phyloP scores from a whole-genome alignment of 306 rosid genomes.

The barrel medic (Medicago truncatula) region MtrunA17r5.0-ANR NC_053049.1:2825001-2825500 shows the following conservation, averaged over 20 bases:
- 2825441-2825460: too few relatives aligned
- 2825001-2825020: background rate
- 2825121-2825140: background rate
- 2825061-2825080: background rate
- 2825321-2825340: background rate
- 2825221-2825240: too few relatives aligned
- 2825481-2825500: too few relatives aligned
- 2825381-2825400: slow-evolving; percentile 61
- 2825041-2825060: background rate
- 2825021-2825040: background rate
- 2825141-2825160: background rate
- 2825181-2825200: too few relatives aligned
- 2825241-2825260: too few relatives aligned
- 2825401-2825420: slow-evolving; percentile 54
- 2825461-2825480: too few relatives aligned
- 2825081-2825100: too few relatives aligned
- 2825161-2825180: background rate
- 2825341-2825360: slow-evolving; percentile 49
- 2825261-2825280: too few relatives aligned
- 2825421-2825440: too few relatives aligned
- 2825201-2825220: too few relatives aligned
- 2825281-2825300: too few relatives aligned
- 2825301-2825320: too few relatives aligned
- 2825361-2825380: slow-evolving; percentile 95
- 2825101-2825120: background rate